Percentiles rank a stretch among this genome's conserved stretches.
These are phyloP conservation scores for Discostella pseudostelligera DNA, from an alignment of 108 stramenopile genomes.

Conservation along the genomic window DNA sequence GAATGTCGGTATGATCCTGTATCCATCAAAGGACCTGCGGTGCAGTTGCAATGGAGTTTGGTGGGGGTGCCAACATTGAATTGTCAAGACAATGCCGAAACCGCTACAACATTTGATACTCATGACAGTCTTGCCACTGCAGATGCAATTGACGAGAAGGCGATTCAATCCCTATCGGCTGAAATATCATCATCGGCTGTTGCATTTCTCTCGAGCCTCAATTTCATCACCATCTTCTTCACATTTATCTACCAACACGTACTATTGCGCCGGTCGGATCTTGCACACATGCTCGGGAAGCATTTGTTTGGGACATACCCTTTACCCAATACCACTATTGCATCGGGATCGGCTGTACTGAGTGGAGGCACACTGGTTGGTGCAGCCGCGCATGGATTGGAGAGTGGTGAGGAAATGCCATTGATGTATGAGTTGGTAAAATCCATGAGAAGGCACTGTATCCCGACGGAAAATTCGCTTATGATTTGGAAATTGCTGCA, in stretches of 20 bases:
- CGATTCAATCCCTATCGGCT: constrained; percentile 2
- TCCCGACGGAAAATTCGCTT: constrained; percentile 43
- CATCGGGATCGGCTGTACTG: constrained; percentile 48
- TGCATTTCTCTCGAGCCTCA: constrained; percentile 36
- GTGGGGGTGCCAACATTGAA: background rate
- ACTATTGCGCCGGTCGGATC: constrained; percentile 39
- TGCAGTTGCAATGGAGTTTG: constrained; percentile 31
- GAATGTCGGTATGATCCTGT: constrained; percentile 19
- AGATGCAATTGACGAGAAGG: constrained; percentile 17
- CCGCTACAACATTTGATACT: background rate
- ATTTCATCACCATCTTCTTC: constrained; percentile 45
- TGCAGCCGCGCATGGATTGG: constrained; percentile 35
- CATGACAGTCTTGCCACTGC: constrained; percentile 12
- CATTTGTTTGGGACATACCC: constrained; percentile 57
- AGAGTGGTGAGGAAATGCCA: constrained; percentile 39
- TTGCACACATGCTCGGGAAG: constrained; percentile 55
- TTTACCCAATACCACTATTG: constrained; percentile 23
- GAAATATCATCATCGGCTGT: constrained; percentile 18
- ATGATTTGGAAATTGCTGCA: constrained; percentile 41
- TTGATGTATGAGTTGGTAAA: constrained; percentile 54
- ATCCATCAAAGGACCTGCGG: constrained; percentile 19
- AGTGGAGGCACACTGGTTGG: constrained; percentile 47
- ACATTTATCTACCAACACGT: constrained; percentile 55
- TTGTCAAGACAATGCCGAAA: background rate
- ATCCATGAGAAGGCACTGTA: constrained; percentile 50